Conservation (phyloP, 352 stramenopile genomes). For the Pythium monospermum region DNA sequence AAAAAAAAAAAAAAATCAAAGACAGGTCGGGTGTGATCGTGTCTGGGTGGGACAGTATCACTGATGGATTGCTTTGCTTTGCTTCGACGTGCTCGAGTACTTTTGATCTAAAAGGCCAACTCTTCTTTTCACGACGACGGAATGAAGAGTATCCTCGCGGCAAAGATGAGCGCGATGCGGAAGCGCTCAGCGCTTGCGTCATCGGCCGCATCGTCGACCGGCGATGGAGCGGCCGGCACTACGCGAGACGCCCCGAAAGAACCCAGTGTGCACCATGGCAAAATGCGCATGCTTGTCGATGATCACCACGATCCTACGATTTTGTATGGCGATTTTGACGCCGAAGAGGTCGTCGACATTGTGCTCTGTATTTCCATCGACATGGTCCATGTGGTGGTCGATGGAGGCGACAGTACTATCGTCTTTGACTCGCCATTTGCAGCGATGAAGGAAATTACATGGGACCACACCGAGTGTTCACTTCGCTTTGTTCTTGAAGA, state of each 20-base stretch:
- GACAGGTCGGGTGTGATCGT: too few species aligned
- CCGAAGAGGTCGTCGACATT: conserved; percentile 26
- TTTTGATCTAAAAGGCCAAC: too few species aligned
- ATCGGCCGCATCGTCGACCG: conserved; percentile 4
- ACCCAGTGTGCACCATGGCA: conserved; percentile 36
- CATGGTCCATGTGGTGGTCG: conserved; percentile 31
- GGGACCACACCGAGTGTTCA: conserved; percentile 60
- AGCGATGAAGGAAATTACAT: conserved; percentile 55
- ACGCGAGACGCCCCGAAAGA: conserved; percentile 18
- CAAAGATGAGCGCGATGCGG: conserved; percentile 22
- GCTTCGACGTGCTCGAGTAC: too few species aligned
- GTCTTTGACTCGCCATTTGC: conserved; percentile 37
- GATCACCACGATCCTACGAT: too few species aligned
- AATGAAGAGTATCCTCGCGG: conserved; percentile 24
- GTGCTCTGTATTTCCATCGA: conserved; percentile 34
- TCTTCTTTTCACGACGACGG: too few species aligned
- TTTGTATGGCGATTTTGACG: background rate
- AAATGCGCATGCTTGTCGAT: conserved; percentile 26
- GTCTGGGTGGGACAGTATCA: too few species aligned
- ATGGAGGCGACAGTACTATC: conserved; percentile 29
- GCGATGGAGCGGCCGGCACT: background rate
- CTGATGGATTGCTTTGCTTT: too few species aligned
- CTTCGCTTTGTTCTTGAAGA: conserved; percentile 42
- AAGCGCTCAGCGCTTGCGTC: conserved; percentile 20
- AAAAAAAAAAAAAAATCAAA: too few species aligned